Evolutionary conservation across 176 grass and related monocot genomes (phyloP).

Genomic region (Saccharum officinarum): DNA sequence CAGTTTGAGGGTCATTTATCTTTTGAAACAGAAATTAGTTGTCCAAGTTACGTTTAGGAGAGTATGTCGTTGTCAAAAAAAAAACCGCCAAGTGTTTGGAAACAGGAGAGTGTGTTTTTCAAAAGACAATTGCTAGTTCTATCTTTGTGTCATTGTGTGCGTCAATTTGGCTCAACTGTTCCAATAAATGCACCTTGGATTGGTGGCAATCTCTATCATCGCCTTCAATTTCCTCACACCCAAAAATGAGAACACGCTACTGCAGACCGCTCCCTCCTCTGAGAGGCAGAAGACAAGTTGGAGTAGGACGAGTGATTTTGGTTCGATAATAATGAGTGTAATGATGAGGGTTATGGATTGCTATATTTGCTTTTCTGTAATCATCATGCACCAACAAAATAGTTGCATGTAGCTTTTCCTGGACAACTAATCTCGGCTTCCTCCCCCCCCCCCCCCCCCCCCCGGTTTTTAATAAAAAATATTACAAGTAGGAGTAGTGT

Average conservation of each 20-base stretch:
- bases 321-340: background rate
- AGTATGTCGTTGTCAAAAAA: background rate
- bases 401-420: conserved; percentile 35
- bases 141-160: background rate
- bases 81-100: background rate
- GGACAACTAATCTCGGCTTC: background rate
- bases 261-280: background rate
- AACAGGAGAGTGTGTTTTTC: background rate
- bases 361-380: conserved; percentile 12
- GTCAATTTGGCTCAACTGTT: conserved; percentile 39
- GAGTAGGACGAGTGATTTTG: background rate
- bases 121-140: background rate
- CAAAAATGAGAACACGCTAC: background rate
- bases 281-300: background rate
- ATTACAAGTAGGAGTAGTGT: background rate
- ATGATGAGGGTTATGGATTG: background rate
- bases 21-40: background rate
- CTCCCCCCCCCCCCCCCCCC: too few species aligned
- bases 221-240: background rate
- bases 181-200: conserved; percentile 49
- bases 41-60: background rate
- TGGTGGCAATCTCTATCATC: background rate
- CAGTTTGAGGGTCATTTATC: background rate
- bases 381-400: conserved; percentile 12
- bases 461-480: too few species aligned